Evolutionary conservation across 2,329 filamentous ascomycete species (phyloP), one percentile per base, ranked within the genome.

Genomic region (Eutypa lata): DNA sequence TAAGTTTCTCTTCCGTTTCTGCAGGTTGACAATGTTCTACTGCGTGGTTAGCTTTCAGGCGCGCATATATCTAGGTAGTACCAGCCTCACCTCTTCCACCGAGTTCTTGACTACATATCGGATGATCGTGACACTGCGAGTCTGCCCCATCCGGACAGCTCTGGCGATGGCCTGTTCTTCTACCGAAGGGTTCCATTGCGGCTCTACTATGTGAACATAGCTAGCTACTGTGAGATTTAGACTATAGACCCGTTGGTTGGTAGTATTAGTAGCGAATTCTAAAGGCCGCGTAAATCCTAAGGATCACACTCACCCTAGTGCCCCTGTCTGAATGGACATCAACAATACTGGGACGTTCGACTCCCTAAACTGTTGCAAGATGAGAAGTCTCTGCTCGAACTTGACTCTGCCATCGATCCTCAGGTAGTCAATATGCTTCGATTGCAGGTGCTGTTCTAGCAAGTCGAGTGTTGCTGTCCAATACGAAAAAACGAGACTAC

Each of bases 141-240:
- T 57, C 52, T 82, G 79, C 0, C 76, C 75, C 0, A 82, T 64
- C 0, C 79, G 71, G 3, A 79, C 62, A 0, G 75, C 77, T 11
- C 79, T 66, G 0, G 71, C 77, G 13, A 82, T 74, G 0, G 79
- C 80, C 51, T 83, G 79, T 11, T 71, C 73, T 53, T 82, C 80
- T 0, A 79, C 72, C 2, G 71, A 74, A 0, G 78, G 79, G 38
- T 82, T 82, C 79, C 79, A 82, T 26, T 82, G 80, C 0, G 77
- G 73, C 48, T 82, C 80, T 0, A 81, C 64, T 2, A 82, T 73
- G 53, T 77, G 78, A 0, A 82, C 72, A 0, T 73, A 69, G 44
- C 74, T 78, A 0, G 78, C 78, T 0, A 68, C 69, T 0, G 75
- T 73, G 3, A 81, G 65, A n/a, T 81, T 78, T 0, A 81, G 50